Percentiles rank a stretch among this genome's conserved stretches.
These are phyloP conservation scores for Solanum chilense DNA, from an alignment of 257 asterid species.

Conservation along the genomic window DNA sequence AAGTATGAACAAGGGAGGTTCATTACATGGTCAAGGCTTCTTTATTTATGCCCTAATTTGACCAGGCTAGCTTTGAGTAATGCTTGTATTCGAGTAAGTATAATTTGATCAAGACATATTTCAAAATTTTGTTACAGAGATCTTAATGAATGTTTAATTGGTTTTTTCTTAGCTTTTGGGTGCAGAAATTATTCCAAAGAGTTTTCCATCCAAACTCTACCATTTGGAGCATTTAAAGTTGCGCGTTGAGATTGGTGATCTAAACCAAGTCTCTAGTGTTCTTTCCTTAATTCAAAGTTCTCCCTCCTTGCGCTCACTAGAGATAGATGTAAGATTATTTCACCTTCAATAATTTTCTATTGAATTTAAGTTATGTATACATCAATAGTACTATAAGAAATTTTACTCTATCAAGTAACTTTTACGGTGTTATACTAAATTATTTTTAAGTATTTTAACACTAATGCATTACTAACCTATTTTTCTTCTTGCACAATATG, in stretches of 20 bases:
- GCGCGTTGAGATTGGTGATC: not conserved
- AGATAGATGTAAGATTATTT: not conserved
- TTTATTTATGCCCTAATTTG: not conserved
- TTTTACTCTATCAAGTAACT: no score
- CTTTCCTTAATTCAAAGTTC: not conserved
- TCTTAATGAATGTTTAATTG: not conserved
- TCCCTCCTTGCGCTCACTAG: not conserved
- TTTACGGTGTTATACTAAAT: not conserved
- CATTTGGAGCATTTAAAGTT: not conserved
- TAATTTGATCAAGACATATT: not conserved
- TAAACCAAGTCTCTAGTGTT: not conserved
- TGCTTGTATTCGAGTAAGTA: not conserved
- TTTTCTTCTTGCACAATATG: not conserved
- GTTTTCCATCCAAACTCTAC: not conserved
- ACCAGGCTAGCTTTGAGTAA: not conserved
- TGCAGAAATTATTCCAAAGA: not conserved
- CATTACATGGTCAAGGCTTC: not conserved
- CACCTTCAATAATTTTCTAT: not conserved
- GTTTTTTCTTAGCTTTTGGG: not conserved
- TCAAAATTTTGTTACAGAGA: not conserved
- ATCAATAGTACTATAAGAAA: no score
- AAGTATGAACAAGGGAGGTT: not conserved
- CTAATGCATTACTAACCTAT: not conserved
- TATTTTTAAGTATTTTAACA: not conserved
- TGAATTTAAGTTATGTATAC: not conserved